A percentile compares a stretch with the other conserved stretches of the same genome.
phyloP scores from a whole-genome alignment of 352 stramenopile genomes.

The Plasmopara halstedii region DNA sequence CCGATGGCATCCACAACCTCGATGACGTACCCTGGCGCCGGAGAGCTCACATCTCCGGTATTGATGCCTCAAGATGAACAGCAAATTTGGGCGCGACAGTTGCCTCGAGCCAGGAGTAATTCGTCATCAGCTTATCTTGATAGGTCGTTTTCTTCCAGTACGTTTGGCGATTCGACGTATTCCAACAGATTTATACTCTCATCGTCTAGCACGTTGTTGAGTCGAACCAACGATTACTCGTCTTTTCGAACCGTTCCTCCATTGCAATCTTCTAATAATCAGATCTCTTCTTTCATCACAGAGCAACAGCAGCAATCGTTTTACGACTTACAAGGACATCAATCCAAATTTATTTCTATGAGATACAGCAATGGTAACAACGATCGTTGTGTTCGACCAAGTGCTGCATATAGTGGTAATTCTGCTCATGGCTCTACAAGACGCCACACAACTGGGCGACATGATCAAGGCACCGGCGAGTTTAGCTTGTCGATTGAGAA shows the following conservation, averaged over 20 bases:
- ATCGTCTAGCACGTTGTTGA: constrained; percentile 13
- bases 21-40: constrained; percentile 16
- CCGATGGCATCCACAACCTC: constrained; percentile 17
- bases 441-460: constrained; percentile 25
- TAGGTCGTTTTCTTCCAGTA: constrained; percentile 16
- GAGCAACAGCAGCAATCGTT: constrained; percentile 23
- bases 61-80: constrained; percentile 28
- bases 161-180: constrained; percentile 20
- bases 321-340: constrained; percentile 17
- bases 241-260: constrained; percentile 19
- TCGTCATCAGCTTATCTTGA: constrained; percentile 38
- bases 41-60: constrained; percentile 20
- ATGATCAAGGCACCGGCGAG: constrained; percentile 60
- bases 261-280: constrained; percentile 20
- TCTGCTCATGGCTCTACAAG: constrained; percentile 5
- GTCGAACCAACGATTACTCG: constrained; percentile 17
- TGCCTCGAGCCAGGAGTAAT: constrained; percentile 27
- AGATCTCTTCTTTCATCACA: constrained; percentile 8
- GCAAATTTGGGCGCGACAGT: constrained; percentile 21
- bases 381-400: constrained; percentile 16
- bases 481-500: constrained; percentile 74
- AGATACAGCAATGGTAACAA: constrained; percentile 18
- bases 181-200: constrained; percentile 15
- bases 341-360: constrained; percentile 20
- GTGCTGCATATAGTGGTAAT: constrained; percentile 3